These are phyloP conservation scores for Cryptococcus neoformans DNA, from an alignment of 1,284 basidiomycete genomes.

Conservation along the genomic window DNA sequence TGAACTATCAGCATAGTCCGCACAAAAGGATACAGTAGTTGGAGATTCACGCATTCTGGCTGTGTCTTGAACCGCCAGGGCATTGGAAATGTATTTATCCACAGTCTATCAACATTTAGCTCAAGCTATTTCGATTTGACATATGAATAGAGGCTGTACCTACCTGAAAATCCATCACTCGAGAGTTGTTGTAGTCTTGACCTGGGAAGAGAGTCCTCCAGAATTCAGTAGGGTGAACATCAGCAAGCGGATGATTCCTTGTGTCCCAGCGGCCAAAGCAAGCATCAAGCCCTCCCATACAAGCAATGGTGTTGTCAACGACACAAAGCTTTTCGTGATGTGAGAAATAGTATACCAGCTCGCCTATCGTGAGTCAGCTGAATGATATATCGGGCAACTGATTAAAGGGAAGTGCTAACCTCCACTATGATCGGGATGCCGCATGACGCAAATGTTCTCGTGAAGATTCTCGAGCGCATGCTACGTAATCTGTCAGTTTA, in stretches of 20 bases:
- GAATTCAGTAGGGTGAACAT: conserved; percentile 84
- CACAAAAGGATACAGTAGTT: neutral
- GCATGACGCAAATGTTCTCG: conserved; percentile 78
- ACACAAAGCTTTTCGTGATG: conserved; percentile 56
- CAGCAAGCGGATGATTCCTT: conserved; percentile 71
- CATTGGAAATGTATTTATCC: conserved; percentile 70
- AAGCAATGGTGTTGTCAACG: conserved; percentile 76
- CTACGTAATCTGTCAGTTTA: conserved; percentile 44
- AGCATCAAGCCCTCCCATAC: conserved; percentile 72
- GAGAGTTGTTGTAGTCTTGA: conserved; percentile 80
- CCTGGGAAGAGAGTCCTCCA: conserved; percentile 81
- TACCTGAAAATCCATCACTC: conserved; percentile 48
- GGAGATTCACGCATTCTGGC: conserved; percentile 53
- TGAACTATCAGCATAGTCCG: conserved; percentile 1
- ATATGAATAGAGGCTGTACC: neutral
- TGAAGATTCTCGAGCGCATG: conserved; percentile 75
- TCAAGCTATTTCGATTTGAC: neutral
- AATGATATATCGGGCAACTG: conserved; percentile 35
- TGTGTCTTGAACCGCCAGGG: conserved; percentile 65
- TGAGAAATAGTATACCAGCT: conserved; percentile 46
- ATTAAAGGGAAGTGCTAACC: conserved; percentile 48
- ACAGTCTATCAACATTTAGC: conserved; percentile 57
- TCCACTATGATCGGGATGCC: conserved; percentile 85
- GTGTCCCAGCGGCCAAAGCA: conserved; percentile 97
- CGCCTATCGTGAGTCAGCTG: conserved; percentile 13